Percentiles rank a stretch among this genome's conserved stretches.
Evolutionary conservation across 164 flowering plant genomes (phyloP).

Genomic region (Vitis vinifera): ASM3070453v1 NC_081821.1:11135501-11136000

Average conservation of each 20-base stretch:
- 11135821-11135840: conserved; percentile 23
- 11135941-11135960: background rate
- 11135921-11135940: conserved; percentile 13
- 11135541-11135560: conserved; percentile 67
- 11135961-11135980: background rate
- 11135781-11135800: conserved; percentile 17
- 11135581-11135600: conserved; percentile 46
- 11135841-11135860: conserved; percentile 30
- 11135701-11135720: background rate
- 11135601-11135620: conserved; percentile 16
- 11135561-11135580: conserved; percentile 84
- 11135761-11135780: conserved; percentile 10
- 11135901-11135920: conserved; percentile 16
- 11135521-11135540: conserved; percentile 48
- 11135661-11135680: too few relatives aligned
- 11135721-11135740: conserved; percentile 1
- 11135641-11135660: conserved; percentile 63
- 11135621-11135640: conserved; percentile 50
- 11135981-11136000: background rate
- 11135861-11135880: conserved; percentile 25
- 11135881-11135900: conserved; percentile 39
- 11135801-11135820: conserved; percentile 17
- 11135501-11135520: conserved; percentile 61
- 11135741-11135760: background rate
- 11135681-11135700: background rate